Conservation (phyloP, 129 eudicot species). For the Flaveria trinervia region DNA sequence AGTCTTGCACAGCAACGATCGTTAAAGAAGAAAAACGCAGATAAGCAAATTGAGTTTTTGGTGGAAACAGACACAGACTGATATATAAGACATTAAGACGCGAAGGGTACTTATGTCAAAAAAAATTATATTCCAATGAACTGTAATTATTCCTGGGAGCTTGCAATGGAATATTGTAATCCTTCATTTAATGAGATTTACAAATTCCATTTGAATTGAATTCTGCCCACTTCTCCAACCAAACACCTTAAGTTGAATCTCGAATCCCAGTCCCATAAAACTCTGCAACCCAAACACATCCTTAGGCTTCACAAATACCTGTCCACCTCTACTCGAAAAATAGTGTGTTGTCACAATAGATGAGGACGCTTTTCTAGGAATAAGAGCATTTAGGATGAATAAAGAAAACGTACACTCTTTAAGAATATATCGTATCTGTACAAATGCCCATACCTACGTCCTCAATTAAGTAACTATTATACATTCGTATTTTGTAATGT, state of each 20-base stretch:
- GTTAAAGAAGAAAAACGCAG: not conserved
- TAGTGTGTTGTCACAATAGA: not conserved
- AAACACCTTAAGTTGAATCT: not conserved
- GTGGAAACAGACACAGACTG: not conserved
- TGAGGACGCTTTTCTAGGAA: conserved; percentile 3
- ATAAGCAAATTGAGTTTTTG: not conserved
- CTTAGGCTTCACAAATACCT: conserved; percentile 1
- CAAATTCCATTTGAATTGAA: not conserved
- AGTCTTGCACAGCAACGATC: not conserved
- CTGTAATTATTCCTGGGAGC: not conserved
- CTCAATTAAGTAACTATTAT: not conserved
- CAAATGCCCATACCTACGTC: not conserved
- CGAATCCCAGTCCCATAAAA: not conserved
- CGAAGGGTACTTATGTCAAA: not conserved
- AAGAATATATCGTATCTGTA: not conserved
- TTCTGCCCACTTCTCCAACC: not conserved
- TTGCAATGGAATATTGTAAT: not conserved
- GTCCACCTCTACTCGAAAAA: conserved; percentile 1
- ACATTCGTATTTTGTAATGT: not conserved
- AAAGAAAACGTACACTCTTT: not conserved
- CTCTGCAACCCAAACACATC: not conserved
- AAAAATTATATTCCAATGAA: not conserved
- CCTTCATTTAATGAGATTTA: not conserved
- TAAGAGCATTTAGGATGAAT: not conserved
- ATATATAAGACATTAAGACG: not conserved